Evolutionary conservation across 139 green algal species (phyloP).

Genomic region (Haematococcus sp.): DNA sequence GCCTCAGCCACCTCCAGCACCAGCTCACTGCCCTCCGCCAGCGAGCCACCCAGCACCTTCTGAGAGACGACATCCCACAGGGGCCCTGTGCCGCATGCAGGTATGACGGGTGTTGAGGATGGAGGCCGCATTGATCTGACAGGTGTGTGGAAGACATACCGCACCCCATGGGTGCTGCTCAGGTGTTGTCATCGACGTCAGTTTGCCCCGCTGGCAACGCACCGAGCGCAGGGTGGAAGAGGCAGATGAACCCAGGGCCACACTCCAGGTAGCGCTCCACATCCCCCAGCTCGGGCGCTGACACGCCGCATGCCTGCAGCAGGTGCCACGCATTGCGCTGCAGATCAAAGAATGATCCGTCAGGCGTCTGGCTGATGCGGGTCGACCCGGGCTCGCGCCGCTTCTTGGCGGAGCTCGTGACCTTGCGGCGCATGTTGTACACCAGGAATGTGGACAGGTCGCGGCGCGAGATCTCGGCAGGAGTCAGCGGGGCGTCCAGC

Average conservation of each 20-base stretch:
- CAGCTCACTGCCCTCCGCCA: constrained; percentile 53
- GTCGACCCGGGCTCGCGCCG: constrained; percentile 61
- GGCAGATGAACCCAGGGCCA: constrained; percentile 87
- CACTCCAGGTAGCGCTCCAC: constrained; percentile 70
- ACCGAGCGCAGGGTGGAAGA: constrained; percentile 87
- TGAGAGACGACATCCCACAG: constrained; percentile 96
- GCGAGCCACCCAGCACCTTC: constrained; percentile 82
- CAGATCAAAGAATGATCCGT: constrained; percentile 96
- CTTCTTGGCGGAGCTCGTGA: constrained; percentile 58
- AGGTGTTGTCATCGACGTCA: too few species aligned
- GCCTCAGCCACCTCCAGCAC: constrained; percentile 80
- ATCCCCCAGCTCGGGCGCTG: constrained; percentile 38
- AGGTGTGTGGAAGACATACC: too few species aligned
- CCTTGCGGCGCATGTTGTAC: constrained; percentile 72
- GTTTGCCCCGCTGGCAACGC: too few species aligned
- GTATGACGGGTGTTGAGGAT: too few species aligned
- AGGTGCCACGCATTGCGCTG: constrained; percentile 84
- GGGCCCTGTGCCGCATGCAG: constrained; percentile 46
- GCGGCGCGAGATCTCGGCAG: background rate
- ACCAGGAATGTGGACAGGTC: constrained; percentile 92
- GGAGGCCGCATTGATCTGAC: too few species aligned
- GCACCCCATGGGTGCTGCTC: too few species aligned
- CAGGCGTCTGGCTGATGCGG: constrained; percentile 89
- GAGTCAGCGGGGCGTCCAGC: background rate
- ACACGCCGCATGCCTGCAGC: constrained; percentile 35